phyloP scores from a whole-genome alignment of 2,329 filamentous ascomycete genomes.

The Alternaria triticimaculans region DNA sequence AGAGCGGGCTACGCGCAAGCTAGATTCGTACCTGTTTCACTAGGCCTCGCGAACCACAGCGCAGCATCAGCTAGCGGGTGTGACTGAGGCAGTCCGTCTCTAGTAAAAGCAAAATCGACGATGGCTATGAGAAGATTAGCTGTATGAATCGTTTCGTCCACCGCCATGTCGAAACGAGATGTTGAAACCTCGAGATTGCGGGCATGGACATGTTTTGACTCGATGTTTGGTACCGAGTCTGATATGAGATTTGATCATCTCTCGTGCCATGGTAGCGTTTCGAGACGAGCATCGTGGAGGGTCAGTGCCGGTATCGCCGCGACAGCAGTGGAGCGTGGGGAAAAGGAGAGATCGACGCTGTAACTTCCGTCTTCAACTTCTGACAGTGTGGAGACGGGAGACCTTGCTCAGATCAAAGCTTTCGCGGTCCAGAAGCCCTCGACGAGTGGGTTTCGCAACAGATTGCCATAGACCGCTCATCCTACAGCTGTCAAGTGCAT shows the following conservation, averaged over 20 bases:
- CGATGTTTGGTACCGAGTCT: not conserved
- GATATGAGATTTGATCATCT: slow-evolving; percentile 6
- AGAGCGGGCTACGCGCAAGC: slow-evolving; percentile 9
- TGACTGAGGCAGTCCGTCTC: not conserved
- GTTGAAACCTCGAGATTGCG: not conserved
- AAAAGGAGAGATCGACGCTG: slow-evolving; percentile 24
- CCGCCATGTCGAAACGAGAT: slow-evolving; percentile 1
- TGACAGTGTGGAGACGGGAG: slow-evolving; percentile 24
- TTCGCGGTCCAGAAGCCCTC: slow-evolving; percentile 9
- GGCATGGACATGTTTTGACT: not conserved
- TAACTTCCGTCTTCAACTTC: slow-evolving; percentile 13
- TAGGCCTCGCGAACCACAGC: slow-evolving; percentile 13
- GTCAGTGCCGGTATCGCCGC: slow-evolving; percentile 3
- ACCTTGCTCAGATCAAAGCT: slow-evolving; percentile 17
- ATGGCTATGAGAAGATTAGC: not conserved
- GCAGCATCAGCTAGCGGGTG: slow-evolving; percentile 4
- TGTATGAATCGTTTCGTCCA: not conserved
- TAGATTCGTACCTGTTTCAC: slow-evolving; percentile 18
- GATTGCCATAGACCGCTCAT: slow-evolving; percentile 2
- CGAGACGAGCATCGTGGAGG: slow-evolving; percentile 10
- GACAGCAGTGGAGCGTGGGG: slow-evolving; percentile 17
- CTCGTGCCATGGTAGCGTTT: slow-evolving; percentile 16
- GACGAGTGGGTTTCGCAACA: slow-evolving; percentile 3
- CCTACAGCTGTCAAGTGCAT: slow-evolving; percentile 2
- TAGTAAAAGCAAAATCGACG: not conserved